Base-by-base conservation (phyloP, 495 filamentous ascomycete species). In the Penicillium alfredii region DNA sequence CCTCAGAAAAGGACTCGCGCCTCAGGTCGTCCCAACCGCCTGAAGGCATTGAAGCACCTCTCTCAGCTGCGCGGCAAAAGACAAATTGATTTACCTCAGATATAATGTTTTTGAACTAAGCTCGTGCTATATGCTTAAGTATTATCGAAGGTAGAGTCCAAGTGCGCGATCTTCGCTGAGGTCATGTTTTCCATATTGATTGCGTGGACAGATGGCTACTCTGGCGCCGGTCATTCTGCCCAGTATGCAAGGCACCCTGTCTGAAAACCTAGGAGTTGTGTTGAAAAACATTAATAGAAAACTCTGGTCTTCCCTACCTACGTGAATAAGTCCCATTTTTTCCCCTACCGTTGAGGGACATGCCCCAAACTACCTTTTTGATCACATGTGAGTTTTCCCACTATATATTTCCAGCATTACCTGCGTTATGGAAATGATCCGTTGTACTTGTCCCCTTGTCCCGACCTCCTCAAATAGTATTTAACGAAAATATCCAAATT, bases 161-260 rank as follows among this genome's bases (percentile, higher is more conserved):
- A 15, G 35, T 38, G 16, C 26, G 35, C 24, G 25, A 26, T 28
- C 35, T 38, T 20, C 35, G 24, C 25, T 38, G 35, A 21, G 35
- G 9, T 12, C 35, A 38, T 38, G 17, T 12, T 22, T 38, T 38
- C 15, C 35, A 38, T 38, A 26, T 38, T 38, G 18, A 18, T 13
- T 38, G 35, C 18, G 35, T 38, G 17, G 17, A 38, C 25, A 38
- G 30, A 21, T 38, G 35, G 35, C n/a, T 38, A 30, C 35, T 38
- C 16, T 30, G 35, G 35, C 26, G 26, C 8, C 35, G 10, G n/a
- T 11, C 35, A 21, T 30, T 4, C 35, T 38, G 35, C 26, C 35
- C 35, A 38, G 25, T 38, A 38, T 38, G 25, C 24, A 38, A 37
- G 15, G 10, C 12, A 10, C 18, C 20, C 2, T 35, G 26, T 16